phyloP scores from a whole-genome alignment of 768 basidiomycete species.

The Porpolomopsis calyptriformis region DNA sequence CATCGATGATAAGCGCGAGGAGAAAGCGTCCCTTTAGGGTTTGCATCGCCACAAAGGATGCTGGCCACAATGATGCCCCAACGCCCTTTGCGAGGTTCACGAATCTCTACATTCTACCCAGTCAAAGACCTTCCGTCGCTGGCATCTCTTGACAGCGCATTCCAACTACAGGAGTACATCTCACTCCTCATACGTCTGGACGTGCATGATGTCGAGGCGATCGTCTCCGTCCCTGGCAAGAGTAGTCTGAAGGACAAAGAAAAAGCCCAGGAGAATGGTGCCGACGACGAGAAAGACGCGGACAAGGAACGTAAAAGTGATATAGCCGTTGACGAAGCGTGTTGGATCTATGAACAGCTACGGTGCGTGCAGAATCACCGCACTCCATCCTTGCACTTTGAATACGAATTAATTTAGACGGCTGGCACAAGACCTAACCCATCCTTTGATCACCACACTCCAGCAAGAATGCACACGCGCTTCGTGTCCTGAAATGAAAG shows the following conservation, averaged over 20 bases:
- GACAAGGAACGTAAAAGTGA: constrained; percentile 32
- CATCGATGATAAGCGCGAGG: too few species aligned
- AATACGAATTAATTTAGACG: constrained; percentile 38
- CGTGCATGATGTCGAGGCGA: constrained; percentile 77
- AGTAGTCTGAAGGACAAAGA: constrained; percentile 12
- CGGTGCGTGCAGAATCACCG: constrained; percentile 22
- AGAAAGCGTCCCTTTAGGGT: too few species aligned
- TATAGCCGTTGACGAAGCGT: constrained; percentile 62
- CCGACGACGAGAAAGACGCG: constrained; percentile 21
- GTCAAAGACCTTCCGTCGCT: constrained; percentile 60
- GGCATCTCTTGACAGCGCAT: constrained; percentile 76
- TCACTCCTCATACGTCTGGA: constrained; percentile 76
- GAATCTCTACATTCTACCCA: constrained; percentile 73
- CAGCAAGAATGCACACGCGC: constrained; percentile 80
- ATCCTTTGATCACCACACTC: constrained; percentile 74
- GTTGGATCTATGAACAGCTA: constrained; percentile 69
- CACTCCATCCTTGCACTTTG: not conserved
- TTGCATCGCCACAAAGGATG: too few species aligned
- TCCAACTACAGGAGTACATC: constrained; percentile 92
- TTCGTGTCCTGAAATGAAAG: constrained; percentile 95
- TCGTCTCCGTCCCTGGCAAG: constrained; percentile 66
- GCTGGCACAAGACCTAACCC: constrained; percentile 77
- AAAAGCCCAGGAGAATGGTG: constrained; percentile 19
- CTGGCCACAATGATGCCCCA: constrained; percentile 33
- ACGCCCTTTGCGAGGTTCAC: constrained; percentile 64